Evolutionary conservation across 2,329 filamentous ascomycete species (phyloP).

Genomic region (Tolypocladium nubicola): DNA sequence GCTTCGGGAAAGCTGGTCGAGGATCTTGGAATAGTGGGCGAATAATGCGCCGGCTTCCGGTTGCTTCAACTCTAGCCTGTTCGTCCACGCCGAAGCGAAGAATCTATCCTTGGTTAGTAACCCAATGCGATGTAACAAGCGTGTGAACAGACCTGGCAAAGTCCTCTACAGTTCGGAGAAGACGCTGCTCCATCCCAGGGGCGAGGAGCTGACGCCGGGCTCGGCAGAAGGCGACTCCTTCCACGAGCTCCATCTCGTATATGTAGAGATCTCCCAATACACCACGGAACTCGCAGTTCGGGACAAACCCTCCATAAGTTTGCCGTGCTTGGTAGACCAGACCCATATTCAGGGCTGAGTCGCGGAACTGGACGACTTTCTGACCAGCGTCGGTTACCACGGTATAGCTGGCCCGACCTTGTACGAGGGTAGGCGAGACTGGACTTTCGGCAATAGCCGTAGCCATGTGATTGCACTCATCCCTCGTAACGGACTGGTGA

Average conservation of each 20-base stretch:
- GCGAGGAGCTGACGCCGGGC: slow-evolving; percentile 3
- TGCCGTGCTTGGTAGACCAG: slow-evolving; percentile 5
- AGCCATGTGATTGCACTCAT: slow-evolving; percentile 7
- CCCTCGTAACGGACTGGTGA: neutral
- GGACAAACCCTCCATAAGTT: slow-evolving; percentile 6
- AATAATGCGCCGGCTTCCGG: neutral
- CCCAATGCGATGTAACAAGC: neutral
- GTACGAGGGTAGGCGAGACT: slow-evolving; percentile 8
- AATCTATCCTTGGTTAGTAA: slow-evolving; percentile 5
- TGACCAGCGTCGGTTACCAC: slow-evolving; percentile 1
- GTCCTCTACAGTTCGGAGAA: slow-evolving; percentile 4
- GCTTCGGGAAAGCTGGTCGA: slow-evolving; percentile 5
- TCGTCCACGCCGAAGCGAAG: slow-evolving; percentile 9
- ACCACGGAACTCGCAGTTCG: slow-evolving; percentile 2
- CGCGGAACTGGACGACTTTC: slow-evolving; percentile 11
- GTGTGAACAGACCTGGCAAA: slow-evolving; percentile 6
- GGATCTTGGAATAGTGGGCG: slow-evolving; percentile 4
- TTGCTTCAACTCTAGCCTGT: neutral
- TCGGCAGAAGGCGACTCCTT: slow-evolving; percentile 7
- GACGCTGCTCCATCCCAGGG: slow-evolving; percentile 2
- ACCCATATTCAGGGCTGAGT: slow-evolving; percentile 3
- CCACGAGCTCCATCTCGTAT: slow-evolving; percentile 7
- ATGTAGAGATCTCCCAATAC: slow-evolving; percentile 4
- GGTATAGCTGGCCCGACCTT: slow-evolving; percentile 11
- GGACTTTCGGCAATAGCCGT: slow-evolving; percentile 2